Evolutionary conservation across 2,329 filamentous ascomycete species (phyloP), one percentile per base, ranked within the genome.

Genomic region (Xylaria hypoxylon): DNA sequence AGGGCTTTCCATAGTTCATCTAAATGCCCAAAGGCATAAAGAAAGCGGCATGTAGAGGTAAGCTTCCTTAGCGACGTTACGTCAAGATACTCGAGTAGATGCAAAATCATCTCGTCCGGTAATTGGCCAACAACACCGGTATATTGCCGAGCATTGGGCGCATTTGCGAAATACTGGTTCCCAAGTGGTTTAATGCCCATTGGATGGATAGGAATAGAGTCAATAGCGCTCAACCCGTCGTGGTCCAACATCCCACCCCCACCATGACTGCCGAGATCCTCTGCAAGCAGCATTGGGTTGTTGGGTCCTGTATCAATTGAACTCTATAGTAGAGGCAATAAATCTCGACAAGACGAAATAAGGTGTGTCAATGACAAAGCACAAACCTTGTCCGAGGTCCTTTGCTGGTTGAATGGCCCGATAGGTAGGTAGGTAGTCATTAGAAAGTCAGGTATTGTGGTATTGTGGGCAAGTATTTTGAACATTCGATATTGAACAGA

Each of bases 1-100:
- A 97, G 79, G 19, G 89, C 80, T 79, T 96, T 94, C 95, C 95
- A 98, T 40, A 97, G 78, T 74, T 98, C 95, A 70, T 97, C 95
- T 53, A 88, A 88, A 56, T 90, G 85, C 61, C 90, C 92, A 77
- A 95, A 96, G 1, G 94, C 94, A 83, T 94, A 95, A 17, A 98
- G 81, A 59, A 92, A 94, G 77, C 89, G 93, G 83, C 94, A 97
- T 5, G 94, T 92, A 62, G 87, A 86, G 8, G 93, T 93, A 47
- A 98, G 81, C 7, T 79, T 80, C 62, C 90, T 79, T 59, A 98
- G 81, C 59, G 84, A 82, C 10, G 78, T 73, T 55, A 86, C 82
- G 73, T 94, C 90, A 51, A 97, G 83, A 73, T 83, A 88, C 77
- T 97, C 95, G 68, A 97, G 80, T 17, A 97, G 77, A 60, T 90